Percentiles rank a stretch among this genome's conserved stretches.
phyloP scores from a whole-genome alignment of 192 early-diverging fungal species.

The Coemansia sp. region DNA sequence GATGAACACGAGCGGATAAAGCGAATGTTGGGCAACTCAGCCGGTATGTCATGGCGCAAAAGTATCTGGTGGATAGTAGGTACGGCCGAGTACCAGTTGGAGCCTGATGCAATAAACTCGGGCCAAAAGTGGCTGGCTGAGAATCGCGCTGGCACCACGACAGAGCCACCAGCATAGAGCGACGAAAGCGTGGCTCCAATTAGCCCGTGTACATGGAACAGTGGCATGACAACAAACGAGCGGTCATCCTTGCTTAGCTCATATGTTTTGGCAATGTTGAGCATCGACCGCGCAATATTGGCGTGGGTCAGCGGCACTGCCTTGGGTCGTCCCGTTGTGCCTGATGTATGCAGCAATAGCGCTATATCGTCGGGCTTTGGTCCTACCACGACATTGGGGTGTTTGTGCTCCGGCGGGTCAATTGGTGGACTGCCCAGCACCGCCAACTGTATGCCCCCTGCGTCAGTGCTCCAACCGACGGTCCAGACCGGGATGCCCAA shows the following conservation, averaged over 20 bases:
- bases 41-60: conserved; percentile 51
- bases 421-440: conserved; percentile 27
- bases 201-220: conserved; percentile 87
- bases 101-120: conserved; percentile 62
- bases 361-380: conserved; percentile 63
- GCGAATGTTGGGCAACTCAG: conserved; percentile 55
- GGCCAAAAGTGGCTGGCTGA: conserved; percentile 74
- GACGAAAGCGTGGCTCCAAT: conserved; percentile 74
- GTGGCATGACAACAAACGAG: conserved; percentile 79
- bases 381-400: neutral
- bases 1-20: conserved; percentile 85
- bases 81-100: conserved; percentile 77
- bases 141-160: conserved; percentile 71
- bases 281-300: conserved; percentile 72
- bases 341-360: conserved; percentile 78
- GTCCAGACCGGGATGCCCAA: conserved; percentile 61
- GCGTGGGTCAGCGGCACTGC: conserved; percentile 81
- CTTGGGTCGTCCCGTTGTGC: conserved; percentile 78
- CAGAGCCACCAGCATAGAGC: conserved; percentile 68
- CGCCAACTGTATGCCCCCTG: conserved; percentile 29
- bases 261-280: conserved; percentile 75
- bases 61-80: conserved; percentile 89
- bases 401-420: conserved; percentile 19
- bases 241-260: conserved; percentile 60
- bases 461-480: conserved; percentile 50